These are phyloP conservation scores for Mortierella sp. DNA, from an alignment of 371 early-diverging fungal species.

Conservation along the genomic window DNA sequence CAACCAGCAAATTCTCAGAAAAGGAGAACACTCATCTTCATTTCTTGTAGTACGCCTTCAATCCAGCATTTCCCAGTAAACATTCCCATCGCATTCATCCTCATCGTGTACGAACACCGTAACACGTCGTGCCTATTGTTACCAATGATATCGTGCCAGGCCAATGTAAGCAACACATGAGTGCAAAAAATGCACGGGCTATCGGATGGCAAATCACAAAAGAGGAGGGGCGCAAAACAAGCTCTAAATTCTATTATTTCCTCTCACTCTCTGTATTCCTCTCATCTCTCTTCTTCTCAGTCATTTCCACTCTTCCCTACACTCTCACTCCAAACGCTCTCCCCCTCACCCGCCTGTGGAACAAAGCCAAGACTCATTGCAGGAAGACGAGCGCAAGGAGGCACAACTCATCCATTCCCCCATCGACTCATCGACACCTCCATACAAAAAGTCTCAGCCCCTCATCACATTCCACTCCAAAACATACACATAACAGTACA, in stretches of 20 bases:
- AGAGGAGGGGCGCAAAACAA: background rate
- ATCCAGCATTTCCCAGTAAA: too few species aligned
- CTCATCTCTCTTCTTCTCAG: background rate
- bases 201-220: conserved; percentile 7
- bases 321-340: background rate
- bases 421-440: background rate
- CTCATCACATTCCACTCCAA: background rate
- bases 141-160: too few species aligned
- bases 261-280: background rate
- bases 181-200: background rate
- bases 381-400: background rate
- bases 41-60: background rate
- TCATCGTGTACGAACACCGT: too few species aligned
- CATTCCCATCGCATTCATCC: too few species aligned
- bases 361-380: background rate
- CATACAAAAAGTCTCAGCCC: background rate
- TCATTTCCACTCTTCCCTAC: too few species aligned
- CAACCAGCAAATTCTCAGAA: background rate
- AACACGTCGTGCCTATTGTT: too few species aligned
- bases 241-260: background rate
- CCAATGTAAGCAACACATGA: too few species aligned
- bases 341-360: background rate
- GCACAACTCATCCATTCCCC: background rate
- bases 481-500: background rate
- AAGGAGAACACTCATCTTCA: background rate